Conservation (phyloP, 306 rosid species). For the Canavalia ensiformis region DNA sequence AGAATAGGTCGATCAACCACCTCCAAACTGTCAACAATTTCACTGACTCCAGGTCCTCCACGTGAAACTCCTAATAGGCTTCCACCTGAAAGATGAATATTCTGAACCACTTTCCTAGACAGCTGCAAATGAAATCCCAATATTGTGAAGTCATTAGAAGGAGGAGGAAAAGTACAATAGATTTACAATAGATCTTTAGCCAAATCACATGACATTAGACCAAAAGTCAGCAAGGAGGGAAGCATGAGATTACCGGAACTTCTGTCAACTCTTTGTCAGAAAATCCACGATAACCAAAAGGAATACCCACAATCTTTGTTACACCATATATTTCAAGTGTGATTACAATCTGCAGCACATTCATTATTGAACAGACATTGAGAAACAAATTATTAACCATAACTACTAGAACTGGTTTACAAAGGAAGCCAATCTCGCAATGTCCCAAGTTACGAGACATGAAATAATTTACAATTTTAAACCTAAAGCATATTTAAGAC, state of each 20-base stretch:
- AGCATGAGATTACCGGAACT: constrained; percentile 70
- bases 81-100: constrained; percentile 98
- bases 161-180: constrained; percentile 9
- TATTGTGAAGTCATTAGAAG: constrained; percentile 27
- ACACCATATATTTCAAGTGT: constrained; percentile 99
- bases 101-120: constrained; percentile 93
- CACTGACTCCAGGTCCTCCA: constrained; percentile 82
- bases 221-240: constrained; percentile 42
- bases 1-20: constrained; percentile 50
- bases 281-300: constrained; percentile 97
- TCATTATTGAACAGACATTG: constrained; percentile 40
- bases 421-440: constrained; percentile 39
- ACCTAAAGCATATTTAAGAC: not conserved
- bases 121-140: constrained; percentile 64
- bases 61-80: constrained; percentile 99
- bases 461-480: constrained; percentile 31
- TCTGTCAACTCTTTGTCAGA: constrained; percentile 76
- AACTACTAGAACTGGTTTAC: constrained; percentile 7
- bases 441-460: constrained; percentile 1
- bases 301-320: constrained; percentile 88
- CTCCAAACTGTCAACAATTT: constrained; percentile 85
- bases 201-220: constrained; percentile 12
- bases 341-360: constrained; percentile 85
- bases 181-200: not conserved
- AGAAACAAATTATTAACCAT: constrained; percentile 35